Evolutionary conservation across 768 basidiomycete species (phyloP).

Genomic region (Lentinula lateritia): DNA sequence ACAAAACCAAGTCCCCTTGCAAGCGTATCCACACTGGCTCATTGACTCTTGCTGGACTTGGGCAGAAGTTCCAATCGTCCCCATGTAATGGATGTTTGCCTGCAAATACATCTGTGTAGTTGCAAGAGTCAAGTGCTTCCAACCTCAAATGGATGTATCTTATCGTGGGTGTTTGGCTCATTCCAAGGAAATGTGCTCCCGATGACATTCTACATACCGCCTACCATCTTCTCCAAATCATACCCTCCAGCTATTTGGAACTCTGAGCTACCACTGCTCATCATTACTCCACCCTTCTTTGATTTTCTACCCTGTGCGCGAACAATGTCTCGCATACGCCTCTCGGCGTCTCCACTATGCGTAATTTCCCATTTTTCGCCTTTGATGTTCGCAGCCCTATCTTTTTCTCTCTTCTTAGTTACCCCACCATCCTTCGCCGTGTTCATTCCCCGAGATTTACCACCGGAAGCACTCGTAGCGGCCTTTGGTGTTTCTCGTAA

Average conservation of each 20-base stretch:
- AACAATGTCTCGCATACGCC: conserved; percentile 82
- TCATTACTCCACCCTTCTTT: conserved; percentile 75
- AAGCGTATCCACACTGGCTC: not conserved
- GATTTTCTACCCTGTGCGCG: conserved; percentile 76
- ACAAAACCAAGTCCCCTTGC: not conserved
- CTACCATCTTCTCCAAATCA: conserved; percentile 59
- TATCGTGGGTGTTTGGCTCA: too few species aligned
- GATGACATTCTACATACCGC: not conserved
- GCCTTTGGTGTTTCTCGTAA: conserved; percentile 77
- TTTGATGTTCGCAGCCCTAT: conserved; percentile 18
- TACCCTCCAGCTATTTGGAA: conserved; percentile 72
- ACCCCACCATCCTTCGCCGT: conserved; percentile 14
- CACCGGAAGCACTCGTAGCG: conserved; percentile 26
- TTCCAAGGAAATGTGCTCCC: too few species aligned
- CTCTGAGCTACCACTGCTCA: conserved; percentile 61
- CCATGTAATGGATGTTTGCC: not conserved
- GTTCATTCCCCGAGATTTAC: conserved; percentile 13
- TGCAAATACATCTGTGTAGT: too few species aligned
- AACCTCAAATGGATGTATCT: too few species aligned
- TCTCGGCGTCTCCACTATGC: conserved; percentile 56
- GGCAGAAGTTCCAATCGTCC: not conserved
- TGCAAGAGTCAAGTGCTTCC: too few species aligned
- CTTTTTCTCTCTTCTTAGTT: conserved; percentile 16
- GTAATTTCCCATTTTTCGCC: conserved; percentile 33
- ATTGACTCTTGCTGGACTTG: not conserved